These are phyloP conservation scores for Xylaria grammica DNA, from an alignment of 495 filamentous ascomycete species.

Conservation along the genomic window DNA sequence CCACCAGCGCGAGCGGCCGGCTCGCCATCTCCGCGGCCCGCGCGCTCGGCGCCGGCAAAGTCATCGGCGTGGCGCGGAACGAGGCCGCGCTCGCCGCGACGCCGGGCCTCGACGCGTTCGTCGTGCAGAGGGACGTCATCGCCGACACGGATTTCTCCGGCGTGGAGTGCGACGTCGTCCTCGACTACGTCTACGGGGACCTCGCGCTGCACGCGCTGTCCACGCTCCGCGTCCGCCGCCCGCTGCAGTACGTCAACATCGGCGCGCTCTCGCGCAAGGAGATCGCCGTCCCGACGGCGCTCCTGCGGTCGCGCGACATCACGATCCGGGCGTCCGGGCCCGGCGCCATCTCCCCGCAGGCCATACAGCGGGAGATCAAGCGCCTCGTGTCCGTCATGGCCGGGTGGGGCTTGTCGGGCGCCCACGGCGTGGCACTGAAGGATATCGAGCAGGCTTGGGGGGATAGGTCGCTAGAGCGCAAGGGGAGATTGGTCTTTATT, in stretches of 20 bases:
- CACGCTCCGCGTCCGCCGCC: conserved; percentile 26
- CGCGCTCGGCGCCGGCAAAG: conserved; percentile 44
- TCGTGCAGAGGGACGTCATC: conserved; percentile 41
- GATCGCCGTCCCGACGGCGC: conserved; percentile 23
- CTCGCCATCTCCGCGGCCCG: conserved; percentile 44
- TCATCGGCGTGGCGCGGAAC: conserved; percentile 50
- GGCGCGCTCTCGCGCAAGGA: conserved; percentile 31
- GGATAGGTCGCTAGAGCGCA: conserved; percentile 22
- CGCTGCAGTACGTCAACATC: conserved; percentile 38
- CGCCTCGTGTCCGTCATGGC: conserved; percentile 28
- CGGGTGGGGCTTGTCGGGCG: conserved; percentile 22
- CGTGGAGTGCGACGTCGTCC: conserved; percentile 29
- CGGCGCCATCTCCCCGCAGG: conserved; percentile 28
- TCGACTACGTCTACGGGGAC: conserved; percentile 41
- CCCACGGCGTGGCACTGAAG: conserved; percentile 26
- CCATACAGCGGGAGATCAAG: conserved; percentile 27
- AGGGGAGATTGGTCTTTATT: conserved; percentile 33
- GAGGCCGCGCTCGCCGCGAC: conserved; percentile 32
- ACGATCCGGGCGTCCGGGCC: conserved; percentile 34
- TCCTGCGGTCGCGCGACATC: conserved; percentile 35
- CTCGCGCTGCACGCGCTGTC: conserved; percentile 30
- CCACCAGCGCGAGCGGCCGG: conserved; percentile 47
- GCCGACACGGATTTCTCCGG: conserved; percentile 47
- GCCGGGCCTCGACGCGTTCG: conserved; percentile 40
- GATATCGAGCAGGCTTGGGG: conserved; percentile 37